Percentiles rank a stretch among this genome's conserved stretches.
phyloP scores from a whole-genome alignment of 306 rosid genomes.

The Vigna unguiculata region DNA sequence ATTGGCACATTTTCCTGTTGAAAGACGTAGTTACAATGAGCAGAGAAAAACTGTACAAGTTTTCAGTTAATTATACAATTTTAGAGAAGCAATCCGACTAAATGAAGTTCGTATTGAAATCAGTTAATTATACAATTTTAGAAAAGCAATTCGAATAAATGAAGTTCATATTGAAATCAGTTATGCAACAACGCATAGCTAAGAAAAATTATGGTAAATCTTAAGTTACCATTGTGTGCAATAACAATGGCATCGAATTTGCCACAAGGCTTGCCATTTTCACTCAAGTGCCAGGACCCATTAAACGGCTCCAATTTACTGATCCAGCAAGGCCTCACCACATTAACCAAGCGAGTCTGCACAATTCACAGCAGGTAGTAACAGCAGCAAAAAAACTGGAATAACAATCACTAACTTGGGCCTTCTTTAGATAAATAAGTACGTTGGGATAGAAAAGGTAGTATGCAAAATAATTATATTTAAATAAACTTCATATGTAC shows the following conservation, averaged over 20 bases:
- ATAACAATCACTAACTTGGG: neutral
- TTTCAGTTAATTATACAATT: constrained; percentile 7
- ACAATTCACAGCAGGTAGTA: constrained; percentile 44
- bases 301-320: constrained; percentile 91
- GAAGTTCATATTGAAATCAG: neutral
- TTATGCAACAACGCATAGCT: constrained; percentile 23
- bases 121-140: neutral
- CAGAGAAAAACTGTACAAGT: constrained; percentile 5
- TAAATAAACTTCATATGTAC: no score
- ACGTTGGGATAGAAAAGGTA: no score
- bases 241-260: constrained; percentile 85
- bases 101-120: neutral
- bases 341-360: constrained; percentile 74
- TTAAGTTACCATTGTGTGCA: constrained; percentile 83
- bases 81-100: constrained; percentile 13
- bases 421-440: neutral
- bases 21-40: constrained; percentile 36
- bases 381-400: constrained; percentile 30
- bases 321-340: constrained; percentile 88
- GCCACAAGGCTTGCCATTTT: constrained; percentile 88
- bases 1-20: constrained; percentile 93
- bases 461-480: no score
- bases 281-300: constrained; percentile 96
- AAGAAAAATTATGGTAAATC: constrained; percentile 4
- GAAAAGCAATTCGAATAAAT: constrained; percentile 11